These are phyloP conservation scores for Neonectria punicea DNA, from an alignment of 2,329 filamentous ascomycete species.

Conservation along the genomic window DNA sequence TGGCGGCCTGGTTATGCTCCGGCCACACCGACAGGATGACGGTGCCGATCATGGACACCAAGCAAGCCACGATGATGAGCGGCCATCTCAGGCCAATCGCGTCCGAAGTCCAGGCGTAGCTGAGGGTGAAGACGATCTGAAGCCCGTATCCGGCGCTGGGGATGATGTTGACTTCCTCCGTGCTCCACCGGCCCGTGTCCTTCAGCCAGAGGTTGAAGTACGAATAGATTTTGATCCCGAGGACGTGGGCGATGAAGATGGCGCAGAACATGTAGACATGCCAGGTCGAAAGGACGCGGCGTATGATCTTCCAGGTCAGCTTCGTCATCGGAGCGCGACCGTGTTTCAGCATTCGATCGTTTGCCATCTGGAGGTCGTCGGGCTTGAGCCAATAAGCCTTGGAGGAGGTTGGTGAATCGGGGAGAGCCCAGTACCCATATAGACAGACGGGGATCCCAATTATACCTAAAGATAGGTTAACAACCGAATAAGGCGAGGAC, in stretches of 20 bases:
- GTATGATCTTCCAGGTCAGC: conserved; percentile 43
- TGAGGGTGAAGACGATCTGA: conserved; percentile 60
- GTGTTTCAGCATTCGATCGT: conserved; percentile 43
- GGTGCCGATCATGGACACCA: conserved; percentile 48
- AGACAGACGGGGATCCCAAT: conserved; percentile 47
- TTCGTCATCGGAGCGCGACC: conserved; percentile 46
- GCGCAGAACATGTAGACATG: conserved; percentile 48
- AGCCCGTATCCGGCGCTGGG: conserved; percentile 53
- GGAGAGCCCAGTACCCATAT: conserved; percentile 48
- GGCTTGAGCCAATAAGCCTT: conserved; percentile 44
- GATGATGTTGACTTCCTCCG: conserved; percentile 61
- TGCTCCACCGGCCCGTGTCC: conserved; percentile 45
- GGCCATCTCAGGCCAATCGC: conserved; percentile 63
- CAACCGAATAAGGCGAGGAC: not conserved
- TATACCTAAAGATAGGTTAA: conserved; percentile 22
- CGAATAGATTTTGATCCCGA: conserved; percentile 48
- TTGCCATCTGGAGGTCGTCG: conserved; percentile 42
- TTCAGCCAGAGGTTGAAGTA: conserved; percentile 50
- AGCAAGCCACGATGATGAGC: conserved; percentile 61
- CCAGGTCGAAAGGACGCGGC: conserved; percentile 45
- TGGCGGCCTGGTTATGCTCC: conserved; percentile 46
- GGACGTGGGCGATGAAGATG: conserved; percentile 47
- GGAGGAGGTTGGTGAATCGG: conserved; percentile 42
- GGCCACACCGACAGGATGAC: conserved; percentile 50
- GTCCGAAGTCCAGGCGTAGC: conserved; percentile 68